Conservation (phyloP, 768 basidiomycete genomes). For the Trametes cubensis region DNA sequence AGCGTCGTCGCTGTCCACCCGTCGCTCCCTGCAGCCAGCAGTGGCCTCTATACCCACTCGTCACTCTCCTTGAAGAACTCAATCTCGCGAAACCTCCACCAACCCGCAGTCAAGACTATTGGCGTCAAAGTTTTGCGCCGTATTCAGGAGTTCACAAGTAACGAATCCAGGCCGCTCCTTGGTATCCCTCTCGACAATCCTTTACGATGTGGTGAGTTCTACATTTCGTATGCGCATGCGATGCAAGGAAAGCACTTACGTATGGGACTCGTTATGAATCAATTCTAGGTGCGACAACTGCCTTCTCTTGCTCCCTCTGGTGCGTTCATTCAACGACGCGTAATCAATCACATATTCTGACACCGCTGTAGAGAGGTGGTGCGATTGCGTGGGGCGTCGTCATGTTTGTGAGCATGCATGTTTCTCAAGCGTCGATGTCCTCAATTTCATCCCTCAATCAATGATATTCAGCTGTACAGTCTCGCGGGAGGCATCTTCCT, state of each 20-base stretch:
- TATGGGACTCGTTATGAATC: constrained; percentile 10
- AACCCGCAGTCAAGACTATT: not conserved
- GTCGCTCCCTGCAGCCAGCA: constrained; percentile 24
- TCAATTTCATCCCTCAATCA: not conserved
- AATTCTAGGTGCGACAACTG: constrained; percentile 75
- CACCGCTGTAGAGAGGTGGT: constrained; percentile 56
- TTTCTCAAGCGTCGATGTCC: not conserved
- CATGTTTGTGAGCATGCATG: constrained; percentile 50
- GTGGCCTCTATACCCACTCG: constrained; percentile 19
- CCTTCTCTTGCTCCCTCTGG: constrained; percentile 71
- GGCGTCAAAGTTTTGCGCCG: constrained; percentile 16
- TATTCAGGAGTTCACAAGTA: constrained; percentile 18
- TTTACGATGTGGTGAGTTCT: constrained; percentile 32
- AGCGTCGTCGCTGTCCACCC: constrained; percentile 23
- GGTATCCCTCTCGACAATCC: constrained; percentile 18
- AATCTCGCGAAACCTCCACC: constrained; percentile 6
- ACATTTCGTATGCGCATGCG: not conserved
- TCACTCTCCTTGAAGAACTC: constrained; percentile 18
- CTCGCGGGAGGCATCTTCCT: constrained; percentile 67
- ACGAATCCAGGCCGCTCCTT: constrained; percentile 17
- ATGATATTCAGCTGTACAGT: constrained; percentile 58
- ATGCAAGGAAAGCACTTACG: not conserved
- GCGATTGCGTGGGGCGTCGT: constrained; percentile 70
- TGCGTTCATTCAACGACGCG: constrained; percentile 37
- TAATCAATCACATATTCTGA: constrained; percentile 12